Evolutionary conservation across 345 rosid genomes (phyloP).

Genomic region (Brassica napus): DNA sequence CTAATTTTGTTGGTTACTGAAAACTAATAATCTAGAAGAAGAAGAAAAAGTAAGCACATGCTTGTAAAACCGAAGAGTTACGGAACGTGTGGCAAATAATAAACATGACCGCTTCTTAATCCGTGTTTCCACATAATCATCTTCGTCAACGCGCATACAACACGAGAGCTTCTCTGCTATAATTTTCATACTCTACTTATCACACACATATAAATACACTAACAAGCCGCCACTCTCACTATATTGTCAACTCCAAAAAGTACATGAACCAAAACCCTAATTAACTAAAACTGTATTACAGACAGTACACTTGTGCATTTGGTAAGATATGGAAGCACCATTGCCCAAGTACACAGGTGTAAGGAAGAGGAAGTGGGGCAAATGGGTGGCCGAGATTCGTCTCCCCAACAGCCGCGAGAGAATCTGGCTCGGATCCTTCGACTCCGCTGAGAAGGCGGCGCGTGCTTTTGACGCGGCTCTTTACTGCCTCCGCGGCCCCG

Average conservation of each 20-base stretch:
- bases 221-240: slow-evolving; percentile 36
- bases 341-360: slow-evolving; percentile 78
- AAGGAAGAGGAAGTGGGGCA: slow-evolving; percentile 90
- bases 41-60: not conserved
- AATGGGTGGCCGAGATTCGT: slow-evolving; percentile 92
- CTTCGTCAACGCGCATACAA: slow-evolving; percentile 34
- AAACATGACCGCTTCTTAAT: not conserved
- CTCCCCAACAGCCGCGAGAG: slow-evolving; percentile 88
- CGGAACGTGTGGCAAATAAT: slow-evolving; percentile 29
- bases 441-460: slow-evolving; percentile 79
- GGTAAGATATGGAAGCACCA: slow-evolving; percentile 24
- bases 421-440: slow-evolving; percentile 87
- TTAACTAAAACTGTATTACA: not conserved
- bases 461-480: slow-evolving; percentile 92
- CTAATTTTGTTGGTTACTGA: no score
- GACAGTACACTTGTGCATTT: not conserved
- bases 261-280: slow-evolving; percentile 3
- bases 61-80: not conserved
- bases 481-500: slow-evolving; percentile 64
- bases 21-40: not conserved
- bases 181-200: slow-evolving; percentile 1
- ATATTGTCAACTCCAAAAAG: slow-evolving; percentile 18
- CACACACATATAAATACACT: slow-evolving; percentile 29
- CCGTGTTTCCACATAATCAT: slow-evolving; percentile 35
- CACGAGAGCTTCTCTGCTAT: slow-evolving; percentile 21